Evolutionary conservation across 2,329 filamentous ascomycete species (phyloP).

Genomic region (Huntiella savannae): DNA sequence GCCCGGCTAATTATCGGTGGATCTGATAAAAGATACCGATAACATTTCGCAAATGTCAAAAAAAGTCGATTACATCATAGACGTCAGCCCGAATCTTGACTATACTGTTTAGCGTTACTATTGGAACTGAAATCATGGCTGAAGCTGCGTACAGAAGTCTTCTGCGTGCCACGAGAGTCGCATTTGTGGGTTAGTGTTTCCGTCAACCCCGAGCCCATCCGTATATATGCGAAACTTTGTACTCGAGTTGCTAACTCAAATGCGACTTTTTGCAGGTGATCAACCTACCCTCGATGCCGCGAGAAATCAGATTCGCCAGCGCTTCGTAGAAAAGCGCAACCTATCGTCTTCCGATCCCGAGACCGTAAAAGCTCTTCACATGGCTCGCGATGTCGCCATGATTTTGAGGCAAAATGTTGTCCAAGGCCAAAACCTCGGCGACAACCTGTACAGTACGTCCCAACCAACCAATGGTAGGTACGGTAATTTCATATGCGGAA

Average conservation of each 20-base stretch:
- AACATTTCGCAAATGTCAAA: not conserved
- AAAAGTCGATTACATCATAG: constrained; percentile 1
- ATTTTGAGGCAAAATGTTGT: constrained; percentile 74
- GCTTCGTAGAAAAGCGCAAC: constrained; percentile 50
- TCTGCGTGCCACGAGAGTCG: constrained; percentile 60
- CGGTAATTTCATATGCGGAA: not conserved
- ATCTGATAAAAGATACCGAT: not conserved
- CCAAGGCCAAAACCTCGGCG: constrained; percentile 45
- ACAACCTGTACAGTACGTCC: constrained; percentile 41
- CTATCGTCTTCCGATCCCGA: constrained; percentile 39
- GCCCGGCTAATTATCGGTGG: constrained; percentile 1
- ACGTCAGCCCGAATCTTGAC: not conserved
- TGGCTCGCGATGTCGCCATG: constrained; percentile 66
- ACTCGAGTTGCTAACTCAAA: no score
- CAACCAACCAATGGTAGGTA: not conserved
- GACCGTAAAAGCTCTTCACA: constrained; percentile 44
- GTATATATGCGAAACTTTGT: not conserved
- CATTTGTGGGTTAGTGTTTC: constrained; percentile 53
- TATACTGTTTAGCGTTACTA: not conserved
- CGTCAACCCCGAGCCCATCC: not conserved
- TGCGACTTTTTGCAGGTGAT: constrained; percentile 39
- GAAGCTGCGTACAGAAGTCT: constrained; percentile 63
- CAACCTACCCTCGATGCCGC: constrained; percentile 48
- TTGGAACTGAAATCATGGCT: constrained; percentile 30
- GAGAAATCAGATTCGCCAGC: constrained; percentile 48